Percentiles rank a stretch among this genome's conserved stretches.
phyloP scores from a whole-genome alignment of 2,329 filamentous ascomycete genomes.

The Colletotrichum sp. region DNA sequence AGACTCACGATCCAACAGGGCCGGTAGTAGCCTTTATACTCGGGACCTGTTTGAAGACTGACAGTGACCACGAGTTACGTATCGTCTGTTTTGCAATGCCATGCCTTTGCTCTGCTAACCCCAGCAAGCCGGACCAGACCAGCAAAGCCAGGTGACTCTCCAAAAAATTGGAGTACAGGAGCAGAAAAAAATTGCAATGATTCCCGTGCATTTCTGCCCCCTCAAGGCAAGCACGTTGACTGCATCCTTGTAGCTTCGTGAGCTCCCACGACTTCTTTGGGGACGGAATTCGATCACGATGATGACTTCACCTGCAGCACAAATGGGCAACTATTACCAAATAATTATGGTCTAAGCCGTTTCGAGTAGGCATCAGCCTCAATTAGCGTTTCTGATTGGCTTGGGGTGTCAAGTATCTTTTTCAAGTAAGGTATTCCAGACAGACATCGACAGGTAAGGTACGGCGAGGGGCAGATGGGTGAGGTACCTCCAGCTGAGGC shows the following conservation, averaged over 20 bases:
- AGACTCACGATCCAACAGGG: constrained; percentile 13
- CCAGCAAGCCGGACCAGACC: not conserved
- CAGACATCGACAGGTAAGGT: not conserved
- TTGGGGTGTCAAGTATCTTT: not conserved
- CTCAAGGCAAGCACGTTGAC: constrained; percentile 8
- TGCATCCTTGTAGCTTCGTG: constrained; percentile 19
- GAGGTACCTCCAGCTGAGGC: not conserved
- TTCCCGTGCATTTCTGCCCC: not conserved
- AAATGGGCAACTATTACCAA: constrained; percentile 20
- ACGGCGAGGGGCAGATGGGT: not conserved
- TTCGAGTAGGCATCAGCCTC: constrained; percentile 1
- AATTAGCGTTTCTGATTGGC: constrained; percentile 6
- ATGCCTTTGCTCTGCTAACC: not conserved
- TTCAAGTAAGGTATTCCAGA: not conserved
- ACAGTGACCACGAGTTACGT: not conserved
- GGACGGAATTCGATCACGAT: constrained; percentile 20
- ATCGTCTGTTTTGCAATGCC: not conserved
- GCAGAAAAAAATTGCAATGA: not conserved
- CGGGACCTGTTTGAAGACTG: not conserved
- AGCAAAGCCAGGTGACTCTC: constrained; percentile 13
- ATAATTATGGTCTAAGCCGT: constrained; percentile 5
- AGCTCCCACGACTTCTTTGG: not conserved
- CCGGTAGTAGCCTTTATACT: constrained; percentile 5
- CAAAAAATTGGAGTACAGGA: not conserved
- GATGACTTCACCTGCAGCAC: constrained; percentile 23